A percentile compares a stretch with the other conserved stretches of the same genome.
These are phyloP conservation scores for Cyberlindnera euphorbiae DNA, from an alignment of 805 yeast genomes.

Conservation along the genomic window DNA sequence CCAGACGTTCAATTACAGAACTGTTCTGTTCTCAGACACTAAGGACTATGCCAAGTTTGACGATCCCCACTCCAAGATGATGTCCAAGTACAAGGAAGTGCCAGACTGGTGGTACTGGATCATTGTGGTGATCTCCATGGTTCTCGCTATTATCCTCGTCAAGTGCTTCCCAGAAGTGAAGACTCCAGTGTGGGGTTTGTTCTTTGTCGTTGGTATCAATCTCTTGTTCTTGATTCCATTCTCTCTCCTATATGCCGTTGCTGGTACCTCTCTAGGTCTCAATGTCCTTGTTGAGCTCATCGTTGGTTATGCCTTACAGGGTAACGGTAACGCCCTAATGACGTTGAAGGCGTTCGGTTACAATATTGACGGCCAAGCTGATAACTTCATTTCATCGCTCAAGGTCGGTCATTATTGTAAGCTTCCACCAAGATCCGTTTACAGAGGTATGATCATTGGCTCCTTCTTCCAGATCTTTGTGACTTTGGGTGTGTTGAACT, in stretches of 20 bases:
- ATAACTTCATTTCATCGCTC: conserved; percentile 49
- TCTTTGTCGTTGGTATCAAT: conserved; percentile 48
- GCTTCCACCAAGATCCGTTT: conserved; percentile 54
- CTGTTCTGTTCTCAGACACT: background rate
- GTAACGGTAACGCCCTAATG: conserved; percentile 51
- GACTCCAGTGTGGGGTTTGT: conserved; percentile 58
- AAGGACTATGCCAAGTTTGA: conserved; percentile 7
- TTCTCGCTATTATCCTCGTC: conserved; percentile 41
- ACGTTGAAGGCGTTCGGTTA: conserved; percentile 49
- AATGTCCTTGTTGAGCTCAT: conserved; percentile 54
- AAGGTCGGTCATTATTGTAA: conserved; percentile 45
- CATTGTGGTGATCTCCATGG: conserved; percentile 38
- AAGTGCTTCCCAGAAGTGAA: conserved; percentile 38
- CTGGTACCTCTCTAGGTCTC: conserved; percentile 44
- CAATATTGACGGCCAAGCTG: conserved; percentile 61
- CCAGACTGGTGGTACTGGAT: conserved; percentile 45
- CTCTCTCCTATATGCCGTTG: conserved; percentile 40
- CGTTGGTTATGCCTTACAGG: conserved; percentile 46
- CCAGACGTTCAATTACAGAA: conserved; percentile 5
- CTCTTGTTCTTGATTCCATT: conserved; percentile 48
- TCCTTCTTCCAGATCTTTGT: conserved; percentile 28
- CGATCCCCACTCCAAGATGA: conserved; percentile 36
- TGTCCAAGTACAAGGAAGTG: conserved; percentile 53
- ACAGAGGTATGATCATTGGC: conserved; percentile 39
- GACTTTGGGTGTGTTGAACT: conserved; percentile 30